Percentiles rank a stretch among this genome's conserved stretches.
These are phyloP conservation scores for Lactarius trivialis DNA, from an alignment of 768 basidiomycete genomes.

Conservation along the genomic window DNA sequence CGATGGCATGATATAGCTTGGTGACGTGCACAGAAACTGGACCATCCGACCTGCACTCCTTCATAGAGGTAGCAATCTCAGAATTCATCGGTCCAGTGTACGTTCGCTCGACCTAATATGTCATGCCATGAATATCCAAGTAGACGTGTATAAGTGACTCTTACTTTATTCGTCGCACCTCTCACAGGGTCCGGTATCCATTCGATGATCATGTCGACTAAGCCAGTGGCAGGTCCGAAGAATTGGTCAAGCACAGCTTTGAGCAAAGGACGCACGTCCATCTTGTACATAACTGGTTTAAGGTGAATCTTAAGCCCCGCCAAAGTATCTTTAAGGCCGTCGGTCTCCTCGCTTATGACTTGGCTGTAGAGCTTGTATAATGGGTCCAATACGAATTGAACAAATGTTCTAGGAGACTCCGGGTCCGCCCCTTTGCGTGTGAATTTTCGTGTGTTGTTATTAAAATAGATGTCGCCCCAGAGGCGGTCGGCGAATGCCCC, in stretches of 20 bases:
- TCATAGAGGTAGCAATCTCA: conserved; percentile 72
- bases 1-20: conserved; percentile 94
- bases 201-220: conserved; percentile 88
- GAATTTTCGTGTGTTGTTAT: conserved; percentile 80
- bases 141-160: neutral
- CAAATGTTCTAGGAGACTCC: conserved; percentile 78
- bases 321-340: conserved; percentile 77
- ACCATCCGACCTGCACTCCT: conserved; percentile 72
- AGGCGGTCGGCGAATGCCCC: conserved; percentile 80
- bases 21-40: conserved; percentile 90
- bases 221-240: conserved; percentile 83
- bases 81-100: conserved; percentile 87
- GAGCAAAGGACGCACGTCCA: conserved; percentile 93
- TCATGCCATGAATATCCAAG: conserved; percentile 9
- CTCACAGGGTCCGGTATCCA: conserved; percentile 79
- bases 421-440: conserved; percentile 77
- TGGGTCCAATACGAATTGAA: conserved; percentile 94
- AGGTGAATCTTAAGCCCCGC: conserved; percentile 70
- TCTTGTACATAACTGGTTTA: conserved; percentile 94
- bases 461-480: conserved; percentile 98
- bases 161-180: conserved; percentile 55
- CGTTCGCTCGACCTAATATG: conserved; percentile 61
- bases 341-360: conserved; percentile 90
- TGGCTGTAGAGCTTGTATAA: conserved; percentile 96
- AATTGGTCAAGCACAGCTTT: conserved; percentile 94